Conservation (phyloP, 2,329 filamentous ascomycete species). For the Microcyclospora pomicola region DNA sequence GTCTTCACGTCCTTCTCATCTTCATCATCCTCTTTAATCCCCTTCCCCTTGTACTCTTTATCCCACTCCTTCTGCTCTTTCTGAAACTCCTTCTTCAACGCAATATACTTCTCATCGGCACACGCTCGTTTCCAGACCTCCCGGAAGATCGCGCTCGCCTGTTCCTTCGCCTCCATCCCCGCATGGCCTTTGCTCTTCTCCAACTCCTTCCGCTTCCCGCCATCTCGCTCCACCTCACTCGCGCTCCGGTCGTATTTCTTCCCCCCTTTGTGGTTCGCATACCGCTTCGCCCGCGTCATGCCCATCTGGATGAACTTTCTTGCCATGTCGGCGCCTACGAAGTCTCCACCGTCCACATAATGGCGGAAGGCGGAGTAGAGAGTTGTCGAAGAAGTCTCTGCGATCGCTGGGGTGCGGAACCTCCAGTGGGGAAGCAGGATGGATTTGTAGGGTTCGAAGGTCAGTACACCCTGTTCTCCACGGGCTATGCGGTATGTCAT, state of each 20-base stretch:
- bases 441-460: constrained; percentile 51
- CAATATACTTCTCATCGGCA: constrained; percentile 30
- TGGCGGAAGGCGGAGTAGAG: constrained; percentile 39
- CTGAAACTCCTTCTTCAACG: constrained; percentile 33
- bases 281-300: constrained; percentile 47
- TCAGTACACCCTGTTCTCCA: constrained; percentile 47
- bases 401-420: constrained; percentile 42
- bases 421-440: constrained; percentile 45
- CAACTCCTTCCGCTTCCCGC: constrained; percentile 21
- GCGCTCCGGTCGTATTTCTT: constrained; percentile 37
- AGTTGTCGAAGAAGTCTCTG: constrained; percentile 33
- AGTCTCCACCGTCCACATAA: constrained; percentile 40
- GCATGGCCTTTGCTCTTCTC: constrained; percentile 32
- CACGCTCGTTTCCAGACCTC: constrained; percentile 36
- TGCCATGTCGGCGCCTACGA: constrained; percentile 52
- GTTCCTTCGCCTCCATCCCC: constrained; percentile 37
- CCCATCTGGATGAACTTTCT: constrained; percentile 54
- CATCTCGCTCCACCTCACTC: constrained; percentile 18
- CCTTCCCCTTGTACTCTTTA: constrained; percentile 3
- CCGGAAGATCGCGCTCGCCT: constrained; percentile 36
- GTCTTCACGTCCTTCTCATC: too few species aligned
- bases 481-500: constrained; percentile 45
- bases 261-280: constrained; percentile 41
- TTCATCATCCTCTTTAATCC: background rate
- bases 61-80: constrained; percentile 35